Conservation (phyloP, 2,329 filamentous ascomycete species). For the Ascochyta pisi region DNA sequence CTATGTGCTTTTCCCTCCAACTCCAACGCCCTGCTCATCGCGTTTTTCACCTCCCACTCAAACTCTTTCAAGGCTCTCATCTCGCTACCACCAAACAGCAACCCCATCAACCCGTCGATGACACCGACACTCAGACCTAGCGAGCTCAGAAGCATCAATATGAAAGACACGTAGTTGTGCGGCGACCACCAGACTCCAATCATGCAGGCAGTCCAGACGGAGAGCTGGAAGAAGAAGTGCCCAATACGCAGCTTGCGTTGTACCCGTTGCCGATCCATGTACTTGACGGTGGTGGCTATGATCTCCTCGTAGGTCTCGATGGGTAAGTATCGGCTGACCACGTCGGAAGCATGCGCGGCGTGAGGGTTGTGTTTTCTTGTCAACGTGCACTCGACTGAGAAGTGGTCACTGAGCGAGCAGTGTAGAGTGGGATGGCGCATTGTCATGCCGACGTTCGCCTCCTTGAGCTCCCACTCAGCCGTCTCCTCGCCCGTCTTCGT, state of each 20-base stretch:
- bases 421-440: conserved; percentile 79
- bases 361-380: conserved; percentile 28
- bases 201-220: conserved; percentile 75
- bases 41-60: conserved; percentile 78
- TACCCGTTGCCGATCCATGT: conserved; percentile 71
- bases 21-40: conserved; percentile 36
- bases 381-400: conserved; percentile 85
- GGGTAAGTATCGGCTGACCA: conserved; percentile 49
- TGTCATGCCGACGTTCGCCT: conserved; percentile 78
- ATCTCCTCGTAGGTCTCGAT: conserved; percentile 73
- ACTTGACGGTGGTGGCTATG: conserved; percentile 71
- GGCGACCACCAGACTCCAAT: conserved; percentile 88
- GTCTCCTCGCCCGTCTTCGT: conserved; percentile 34
- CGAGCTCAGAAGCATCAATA: conserved; percentile 81
- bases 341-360: conserved; percentile 11
- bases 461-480: conserved; percentile 71
- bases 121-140: conserved; percentile 77
- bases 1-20: not conserved
- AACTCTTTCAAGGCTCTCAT: conserved; percentile 86
- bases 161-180: conserved; percentile 76
- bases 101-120: conserved; percentile 83
- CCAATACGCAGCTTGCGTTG: conserved; percentile 75
- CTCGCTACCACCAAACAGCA: conserved; percentile 86
- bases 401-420: conserved; percentile 94
- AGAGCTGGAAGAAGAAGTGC: conserved; percentile 75